Evolutionary conservation across 257 asterid species (phyloP).

Genomic region (Apocynum venetum): DNA sequence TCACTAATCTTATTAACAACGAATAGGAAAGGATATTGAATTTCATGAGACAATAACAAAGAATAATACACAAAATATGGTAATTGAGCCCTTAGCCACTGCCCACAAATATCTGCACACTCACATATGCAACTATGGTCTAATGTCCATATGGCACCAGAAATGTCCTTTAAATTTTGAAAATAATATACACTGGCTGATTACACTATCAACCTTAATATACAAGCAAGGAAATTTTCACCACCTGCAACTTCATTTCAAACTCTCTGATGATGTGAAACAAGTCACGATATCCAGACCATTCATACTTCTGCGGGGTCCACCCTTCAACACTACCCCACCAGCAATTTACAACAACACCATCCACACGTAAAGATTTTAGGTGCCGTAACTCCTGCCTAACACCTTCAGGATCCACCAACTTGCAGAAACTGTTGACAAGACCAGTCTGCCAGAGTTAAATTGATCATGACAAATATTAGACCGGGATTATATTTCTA

Average conservation of each 20-base stretch:
- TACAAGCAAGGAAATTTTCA: conserved; percentile 16
- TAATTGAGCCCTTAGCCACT: background rate
- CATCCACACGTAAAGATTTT: conserved; percentile 53
- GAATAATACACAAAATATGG: background rate
- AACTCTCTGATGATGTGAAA: conserved; percentile 55
- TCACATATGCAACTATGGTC: background rate
- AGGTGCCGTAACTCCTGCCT: conserved; percentile 54
- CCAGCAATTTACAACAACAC: conserved; percentile 64
- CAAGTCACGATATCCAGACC: conserved; percentile 67
- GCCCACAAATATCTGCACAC: background rate
- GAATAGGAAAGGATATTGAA: background rate
- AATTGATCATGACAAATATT: conserved; percentile 4
- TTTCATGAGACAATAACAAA: background rate
- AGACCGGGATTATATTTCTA: background rate
- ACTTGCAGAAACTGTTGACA: conserved; percentile 65
- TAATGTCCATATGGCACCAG: background rate
- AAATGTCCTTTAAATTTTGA: background rate
- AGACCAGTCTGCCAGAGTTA: conserved; percentile 48
- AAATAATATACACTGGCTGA: background rate
- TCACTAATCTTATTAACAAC: background rate
- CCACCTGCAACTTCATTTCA: conserved; percentile 67
- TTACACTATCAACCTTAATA: conserved; percentile 5
- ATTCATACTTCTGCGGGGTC: conserved; percentile 60
- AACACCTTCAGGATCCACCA: conserved; percentile 65
- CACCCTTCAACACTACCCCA: conserved; percentile 76